Evolutionary conservation across 306 rosid species (phyloP), one percentile per base, ranked within the genome.

Genomic region (Vigna nakashimae): DNA sequence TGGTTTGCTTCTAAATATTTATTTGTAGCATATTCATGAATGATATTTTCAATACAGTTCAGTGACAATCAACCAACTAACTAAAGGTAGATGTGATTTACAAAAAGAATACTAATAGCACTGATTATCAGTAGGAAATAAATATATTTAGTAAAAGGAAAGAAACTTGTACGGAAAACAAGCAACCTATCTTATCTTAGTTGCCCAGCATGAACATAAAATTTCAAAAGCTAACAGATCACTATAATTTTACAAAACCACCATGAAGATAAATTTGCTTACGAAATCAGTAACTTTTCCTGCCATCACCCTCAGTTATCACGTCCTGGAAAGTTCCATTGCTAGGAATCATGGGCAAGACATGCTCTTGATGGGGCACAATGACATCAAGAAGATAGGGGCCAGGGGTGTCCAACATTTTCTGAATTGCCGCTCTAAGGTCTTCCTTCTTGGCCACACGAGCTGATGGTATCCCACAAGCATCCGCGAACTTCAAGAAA

Each of bases 361-460:
- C 97, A 51, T 94, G 97, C 67, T 92, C 98, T 60, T 92, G 98
- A 86, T 94, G 97, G 1, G 97, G 98, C 20, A 92, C 96, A 45
- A 94, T 88, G 46, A 92, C 98, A 76, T 93, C 94, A 64, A 91
- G 85, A 70, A 94, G 81, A 79, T 92, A 94, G 1, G 97, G 97
- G 10, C 98, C 98, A 7, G 96, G 93, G 13, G 95, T 89, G 28
- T 90, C 95, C 81, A 92, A 73, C 98, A 94, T 94, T 80, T 89
- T 89, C 83, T 85, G 93, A 22, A 94, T 92, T 15, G 97, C 97
- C n/a, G 78, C 93, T 82, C 88, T 87, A 13, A 94, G 85, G 38
- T 90, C 92, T 6, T 45, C 75, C 66, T 78, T 90, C 89, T 74
- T 89, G 0, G 87, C 84, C 87, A 92, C 97, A 1, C 97, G 91